Base-by-base conservation (phyloP, 2,329 filamentous ascomycete genomes). In the Neurospora sp. region DNA sequence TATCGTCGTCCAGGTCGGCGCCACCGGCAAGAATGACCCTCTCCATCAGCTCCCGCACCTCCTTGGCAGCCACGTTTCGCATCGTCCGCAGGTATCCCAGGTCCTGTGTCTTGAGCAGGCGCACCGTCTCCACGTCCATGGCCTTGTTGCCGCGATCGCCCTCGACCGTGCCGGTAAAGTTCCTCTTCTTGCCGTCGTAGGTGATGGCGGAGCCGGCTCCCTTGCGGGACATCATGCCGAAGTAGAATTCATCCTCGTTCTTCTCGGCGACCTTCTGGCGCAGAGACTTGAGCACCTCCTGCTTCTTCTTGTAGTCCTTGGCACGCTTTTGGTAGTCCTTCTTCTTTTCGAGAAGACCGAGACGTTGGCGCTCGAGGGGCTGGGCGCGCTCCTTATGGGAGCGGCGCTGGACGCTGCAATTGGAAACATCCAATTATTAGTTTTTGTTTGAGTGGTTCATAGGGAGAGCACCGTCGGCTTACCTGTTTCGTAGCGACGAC, bases 271-370 rank as follows among this genome's bases (percentile, higher is more conserved):
- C 89, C 77, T 91, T 91, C 70, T 85, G 81, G 66, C 84, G 83
- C 67, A 91, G 85, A 37, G 80, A 80, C 76, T 87, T 87, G 71
- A 91, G 84, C 69, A 85, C 83, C 0, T 80, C 78, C 77, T 91
- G 88, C 76, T 91, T 91, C 79, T 85, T 84, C 77, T 88, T 88
- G 83, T 87, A 89, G 77, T 91, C 89, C 74, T 85, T 83, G 36
- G 89, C 87, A 72, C 89, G 88, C 68, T 88, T 85, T 66, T 85
- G 84, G 79, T 91, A 90, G 78, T 91, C 88, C 83, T 97, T 97
- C 86, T 96, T 92, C 83, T 99, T 98, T 81, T 98, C 96, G 72
- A 98, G 89, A 28, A 98, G 87, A 73, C 96, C 96, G 82, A 93
- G 93, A 83, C 92, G 92, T 74, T 90, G 84, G 68, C 96, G 92